Percentiles rank a stretch among this genome's conserved stretches.
phyloP scores from a whole-genome alignment of 2,329 filamentous ascomycete genomes.

The Trichothecium sympodiale region DNA sequence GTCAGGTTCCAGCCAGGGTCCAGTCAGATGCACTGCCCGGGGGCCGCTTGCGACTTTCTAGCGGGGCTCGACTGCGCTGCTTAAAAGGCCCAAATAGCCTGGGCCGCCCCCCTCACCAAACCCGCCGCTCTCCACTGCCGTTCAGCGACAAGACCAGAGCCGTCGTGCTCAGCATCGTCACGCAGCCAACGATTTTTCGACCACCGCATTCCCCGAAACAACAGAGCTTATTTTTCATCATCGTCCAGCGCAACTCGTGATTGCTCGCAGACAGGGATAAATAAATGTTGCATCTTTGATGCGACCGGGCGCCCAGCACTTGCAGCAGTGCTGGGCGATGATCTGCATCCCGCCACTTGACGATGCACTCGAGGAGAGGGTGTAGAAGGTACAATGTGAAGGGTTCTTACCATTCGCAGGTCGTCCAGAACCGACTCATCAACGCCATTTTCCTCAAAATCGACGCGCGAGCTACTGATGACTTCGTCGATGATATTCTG shows the following conservation, averaged over 20 bases:
- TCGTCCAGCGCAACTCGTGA: background rate
- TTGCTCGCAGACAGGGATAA: background rate
- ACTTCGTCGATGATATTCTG: slow-evolving; percentile 70
- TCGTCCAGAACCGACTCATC: slow-evolving; percentile 79
- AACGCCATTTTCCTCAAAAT: slow-evolving; percentile 94
- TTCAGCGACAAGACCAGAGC: slow-evolving; percentile 21
- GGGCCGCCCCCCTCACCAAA: slow-evolving; percentile 28
- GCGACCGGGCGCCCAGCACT: no score
- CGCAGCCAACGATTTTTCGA: no score
- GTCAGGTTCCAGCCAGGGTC: no score
- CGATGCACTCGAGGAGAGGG: background rate
- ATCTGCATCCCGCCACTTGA: background rate
- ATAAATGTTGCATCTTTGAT: background rate
- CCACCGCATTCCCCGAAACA: no score
- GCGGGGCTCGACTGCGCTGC: slow-evolving; percentile 12
- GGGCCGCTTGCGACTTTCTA: no score
- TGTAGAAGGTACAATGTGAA: slow-evolving; percentile 1
- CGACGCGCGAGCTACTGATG: slow-evolving; percentile 80
- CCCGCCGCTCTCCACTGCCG: slow-evolving; percentile 10
- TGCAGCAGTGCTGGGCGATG: background rate
- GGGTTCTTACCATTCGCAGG: slow-evolving; percentile 68
- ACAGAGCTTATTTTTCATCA: no score
- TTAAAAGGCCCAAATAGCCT: slow-evolving; percentile 49
- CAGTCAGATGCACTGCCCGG: no score
- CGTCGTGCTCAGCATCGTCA: background rate